Percentiles rank a stretch among this genome's conserved stretches.
Conservation (phyloP, 192 early-diverging fungal genomes). For the Coemansia sp. region DNA sequence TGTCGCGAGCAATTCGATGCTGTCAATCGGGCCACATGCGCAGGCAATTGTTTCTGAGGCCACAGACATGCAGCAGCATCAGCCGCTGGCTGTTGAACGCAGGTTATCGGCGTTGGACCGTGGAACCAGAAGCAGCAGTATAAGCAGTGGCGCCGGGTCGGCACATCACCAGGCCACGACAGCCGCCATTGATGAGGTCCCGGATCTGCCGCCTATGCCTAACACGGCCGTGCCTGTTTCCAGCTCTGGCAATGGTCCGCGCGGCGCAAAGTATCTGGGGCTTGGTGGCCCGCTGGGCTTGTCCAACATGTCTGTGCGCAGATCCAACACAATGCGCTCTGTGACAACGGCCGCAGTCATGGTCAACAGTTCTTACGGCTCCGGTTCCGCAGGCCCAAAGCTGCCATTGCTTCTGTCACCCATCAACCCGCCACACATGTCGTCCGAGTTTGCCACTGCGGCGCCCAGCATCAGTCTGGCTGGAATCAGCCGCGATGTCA, state of each 20-base stretch:
- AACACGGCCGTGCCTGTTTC: not conserved
- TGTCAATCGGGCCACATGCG: slow-evolving; percentile 14
- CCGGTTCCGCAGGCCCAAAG: not conserved
- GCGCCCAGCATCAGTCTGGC: slow-evolving; percentile 31
- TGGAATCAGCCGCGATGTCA: slow-evolving; percentile 35
- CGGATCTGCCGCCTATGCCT: slow-evolving; percentile 9
- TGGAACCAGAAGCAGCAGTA: slow-evolving; percentile 3
- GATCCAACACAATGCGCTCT: slow-evolving; percentile 35
- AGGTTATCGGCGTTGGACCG: not conserved
- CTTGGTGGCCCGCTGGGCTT: slow-evolving; percentile 38
- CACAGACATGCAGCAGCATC: slow-evolving; percentile 18
- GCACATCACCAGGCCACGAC: not conserved
- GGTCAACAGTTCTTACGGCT: slow-evolving; percentile 10
- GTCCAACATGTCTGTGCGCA: slow-evolving; percentile 14
- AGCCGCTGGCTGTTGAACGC: slow-evolving; percentile 8
- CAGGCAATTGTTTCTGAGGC: slow-evolving; percentile 34
- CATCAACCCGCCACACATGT: slow-evolving; percentile 9
- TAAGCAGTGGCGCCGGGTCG: not conserved
- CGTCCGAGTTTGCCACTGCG: not conserved
- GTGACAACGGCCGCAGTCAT: slow-evolving; percentile 42
- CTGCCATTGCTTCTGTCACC: slow-evolving; percentile 53
- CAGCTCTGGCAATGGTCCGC: not conserved
- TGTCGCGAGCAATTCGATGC: not conserved
- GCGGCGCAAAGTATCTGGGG: slow-evolving; percentile 34
- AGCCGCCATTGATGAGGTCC: not conserved